These are phyloP conservation scores for Tagetes erecta DNA, from an alignment of 129 eudicot species.

Conservation along the genomic window DNA sequence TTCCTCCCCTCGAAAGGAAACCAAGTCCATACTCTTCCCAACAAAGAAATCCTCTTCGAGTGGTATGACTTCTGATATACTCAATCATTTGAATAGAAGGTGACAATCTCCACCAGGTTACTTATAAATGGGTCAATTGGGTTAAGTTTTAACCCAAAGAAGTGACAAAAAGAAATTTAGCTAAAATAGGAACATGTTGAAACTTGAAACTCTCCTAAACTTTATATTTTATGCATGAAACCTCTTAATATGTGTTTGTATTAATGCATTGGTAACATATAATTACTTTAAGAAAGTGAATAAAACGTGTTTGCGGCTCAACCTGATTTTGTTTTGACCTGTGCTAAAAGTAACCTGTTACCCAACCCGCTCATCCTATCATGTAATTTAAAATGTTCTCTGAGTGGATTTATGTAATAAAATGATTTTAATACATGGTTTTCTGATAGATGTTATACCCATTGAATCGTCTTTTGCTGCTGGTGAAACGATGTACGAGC, in stretches of 20 bases:
- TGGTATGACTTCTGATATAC: constrained; percentile 42
- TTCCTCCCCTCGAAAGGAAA: constrained; percentile 82
- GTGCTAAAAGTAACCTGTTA: not conserved
- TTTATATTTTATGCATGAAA: not conserved
- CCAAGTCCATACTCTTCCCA: constrained; percentile 63
- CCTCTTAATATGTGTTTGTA: not conserved
- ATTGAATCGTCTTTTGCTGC: constrained; percentile 80
- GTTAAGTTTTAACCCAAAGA: not conserved
- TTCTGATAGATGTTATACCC: constrained; percentile 46
- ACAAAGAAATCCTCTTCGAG: constrained; percentile 42
- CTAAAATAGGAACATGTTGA: not conserved
- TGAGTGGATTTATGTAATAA: constrained; percentile 1
- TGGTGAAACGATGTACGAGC: constrained; percentile 82
- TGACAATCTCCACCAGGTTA: not conserved
- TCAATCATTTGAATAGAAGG: not conserved
- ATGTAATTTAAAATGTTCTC: not conserved
- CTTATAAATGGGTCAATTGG: not conserved
- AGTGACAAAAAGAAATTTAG: not conserved
- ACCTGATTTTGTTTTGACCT: not conserved
- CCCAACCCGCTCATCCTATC: not conserved
- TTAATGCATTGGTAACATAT: not conserved
- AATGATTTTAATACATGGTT: constrained; percentile 15
- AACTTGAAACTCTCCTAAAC: not conserved
- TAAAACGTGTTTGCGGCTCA: not conserved
- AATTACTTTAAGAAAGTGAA: not conserved